phyloP scores from a whole-genome alignment of 352 stramenopile genomes.

The Phytophthora citrophthora region DNA sequence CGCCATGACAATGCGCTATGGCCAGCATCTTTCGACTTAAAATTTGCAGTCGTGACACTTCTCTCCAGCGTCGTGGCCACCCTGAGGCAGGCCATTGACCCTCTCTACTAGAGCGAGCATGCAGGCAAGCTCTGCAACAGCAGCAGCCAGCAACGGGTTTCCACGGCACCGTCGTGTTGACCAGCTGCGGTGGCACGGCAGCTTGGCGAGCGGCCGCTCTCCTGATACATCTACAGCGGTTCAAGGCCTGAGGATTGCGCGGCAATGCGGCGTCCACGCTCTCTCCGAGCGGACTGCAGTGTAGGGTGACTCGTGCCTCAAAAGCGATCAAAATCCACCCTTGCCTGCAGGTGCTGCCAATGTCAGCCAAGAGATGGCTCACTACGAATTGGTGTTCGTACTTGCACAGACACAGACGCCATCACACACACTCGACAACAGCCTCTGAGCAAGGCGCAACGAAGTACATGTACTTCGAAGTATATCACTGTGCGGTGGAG shows the following conservation, averaged over 20 bases:
- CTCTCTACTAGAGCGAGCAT: not conserved
- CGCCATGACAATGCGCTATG: too few species aligned
- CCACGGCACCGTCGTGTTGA: not conserved
- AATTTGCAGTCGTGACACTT: not conserved
- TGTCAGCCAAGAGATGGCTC: too few species aligned
- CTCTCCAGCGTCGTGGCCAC: not conserved
- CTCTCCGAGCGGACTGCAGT: not conserved
- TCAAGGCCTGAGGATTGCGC: not conserved
- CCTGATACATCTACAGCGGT: not conserved
- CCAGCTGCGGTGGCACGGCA: not conserved
- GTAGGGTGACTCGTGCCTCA: not conserved
- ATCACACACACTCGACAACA: not conserved
- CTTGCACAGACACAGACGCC: too few species aligned
- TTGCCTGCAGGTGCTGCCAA: not conserved
- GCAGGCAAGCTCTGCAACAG: too few species aligned
- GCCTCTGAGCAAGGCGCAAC: not conserved
- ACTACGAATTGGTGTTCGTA: too few species aligned
- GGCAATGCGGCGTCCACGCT: not conserved
- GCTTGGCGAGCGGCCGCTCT: not conserved
- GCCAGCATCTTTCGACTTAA: not conserved
- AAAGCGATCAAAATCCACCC: constrained; percentile 12
- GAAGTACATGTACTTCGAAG: not conserved
- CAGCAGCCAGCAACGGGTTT: not conserved
- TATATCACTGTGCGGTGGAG: not conserved
- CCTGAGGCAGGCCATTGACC: not conserved